A percentile compares a stretch with the other conserved stretches of the same genome.
phyloP scores from a whole-genome alignment of 2,329 filamentous ascomycete genomes.

The Aphanocladium album region DNA sequence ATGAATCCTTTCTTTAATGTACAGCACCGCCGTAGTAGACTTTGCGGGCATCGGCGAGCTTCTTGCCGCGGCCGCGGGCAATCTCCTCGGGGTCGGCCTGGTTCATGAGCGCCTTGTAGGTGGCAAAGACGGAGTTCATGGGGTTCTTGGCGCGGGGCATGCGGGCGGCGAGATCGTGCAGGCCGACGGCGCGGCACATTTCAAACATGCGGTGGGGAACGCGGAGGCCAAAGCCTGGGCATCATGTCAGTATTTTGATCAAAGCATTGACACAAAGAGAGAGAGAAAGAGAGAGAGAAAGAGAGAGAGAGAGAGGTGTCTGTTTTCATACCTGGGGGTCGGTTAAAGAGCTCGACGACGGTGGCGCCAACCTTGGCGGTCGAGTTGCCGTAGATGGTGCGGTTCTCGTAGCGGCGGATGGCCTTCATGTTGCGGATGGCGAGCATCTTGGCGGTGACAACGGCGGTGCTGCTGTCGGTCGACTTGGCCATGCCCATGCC shows the following conservation, averaged over 20 bases:
- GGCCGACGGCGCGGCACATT: slow-evolving; percentile 81
- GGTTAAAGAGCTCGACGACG: slow-evolving; percentile 71
- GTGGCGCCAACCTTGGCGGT: slow-evolving; percentile 83
- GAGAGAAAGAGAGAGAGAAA: slow-evolving; percentile 14
- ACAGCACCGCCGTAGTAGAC: slow-evolving; percentile 89
- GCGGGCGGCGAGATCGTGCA: slow-evolving; percentile 77
- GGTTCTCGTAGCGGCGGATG: slow-evolving; percentile 82
- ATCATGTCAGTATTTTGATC: not conserved
- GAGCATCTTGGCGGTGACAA: slow-evolving; percentile 67
- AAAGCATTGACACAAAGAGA: not conserved
- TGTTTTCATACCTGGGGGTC: slow-evolving; percentile 71
- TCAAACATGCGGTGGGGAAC: slow-evolving; percentile 91
- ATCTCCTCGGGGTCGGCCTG: slow-evolving; percentile 88
- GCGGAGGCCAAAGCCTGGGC: slow-evolving; percentile 83
- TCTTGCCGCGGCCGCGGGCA: slow-evolving; percentile 83
- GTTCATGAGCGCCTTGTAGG: slow-evolving; percentile 73
- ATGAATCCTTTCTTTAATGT: slow-evolving; percentile 49
- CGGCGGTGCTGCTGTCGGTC: slow-evolving; percentile 63
- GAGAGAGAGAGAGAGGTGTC: not conserved
- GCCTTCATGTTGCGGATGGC: slow-evolving; percentile 91
- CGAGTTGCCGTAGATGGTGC: slow-evolving; percentile 85
- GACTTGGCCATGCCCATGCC: slow-evolving; percentile 90
- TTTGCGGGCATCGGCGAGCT: slow-evolving; percentile 92
- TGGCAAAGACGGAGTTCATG: slow-evolving; percentile 96
- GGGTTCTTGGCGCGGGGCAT: slow-evolving; percentile 86